A percentile compares a stretch with the other conserved stretches of the same genome.
Evolutionary conservation across 1,284 basidiomycete species (phyloP).

Genomic region (Takashimella koratensis): DNA sequence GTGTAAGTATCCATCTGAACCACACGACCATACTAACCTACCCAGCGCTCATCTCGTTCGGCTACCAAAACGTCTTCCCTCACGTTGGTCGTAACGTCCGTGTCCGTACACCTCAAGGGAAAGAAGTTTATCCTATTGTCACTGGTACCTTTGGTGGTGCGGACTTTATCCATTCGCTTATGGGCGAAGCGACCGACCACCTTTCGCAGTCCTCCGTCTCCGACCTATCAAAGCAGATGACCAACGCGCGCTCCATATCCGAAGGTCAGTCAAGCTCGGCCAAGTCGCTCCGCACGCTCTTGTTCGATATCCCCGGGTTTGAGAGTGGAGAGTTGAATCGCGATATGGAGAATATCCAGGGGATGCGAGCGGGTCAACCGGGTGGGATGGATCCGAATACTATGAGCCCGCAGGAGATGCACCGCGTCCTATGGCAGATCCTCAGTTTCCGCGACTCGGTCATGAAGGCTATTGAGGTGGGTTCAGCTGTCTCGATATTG

Average conservation of each 20-base stretch:
- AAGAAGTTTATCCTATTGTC: constrained; percentile 73
- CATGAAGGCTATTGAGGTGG: constrained; percentile 75
- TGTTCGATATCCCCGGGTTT: constrained; percentile 61
- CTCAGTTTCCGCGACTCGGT: constrained; percentile 77
- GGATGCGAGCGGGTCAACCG: constrained; percentile 58
- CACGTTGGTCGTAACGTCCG: constrained; percentile 82
- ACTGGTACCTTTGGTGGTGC: constrained; percentile 84
- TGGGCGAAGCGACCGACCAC: constrained; percentile 54
- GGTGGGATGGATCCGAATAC: constrained; percentile 65
- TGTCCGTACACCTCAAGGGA: constrained; percentile 72
- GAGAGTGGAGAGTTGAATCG: constrained; percentile 56
- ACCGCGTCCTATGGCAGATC: constrained; percentile 76
- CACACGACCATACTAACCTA: neutral
- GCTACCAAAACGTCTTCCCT: constrained; percentile 73
- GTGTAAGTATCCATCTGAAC: constrained; percentile 11
- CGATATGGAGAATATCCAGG: constrained; percentile 71
- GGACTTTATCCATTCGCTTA: constrained; percentile 73
- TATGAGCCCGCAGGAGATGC: constrained; percentile 85
- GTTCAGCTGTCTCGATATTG: neutral
- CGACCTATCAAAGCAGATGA: constrained; percentile 76
- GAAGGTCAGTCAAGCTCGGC: constrained; percentile 54
- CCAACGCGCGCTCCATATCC: constrained; percentile 54
- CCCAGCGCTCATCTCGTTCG: constrained; percentile 64
- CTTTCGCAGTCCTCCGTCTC: constrained; percentile 72
- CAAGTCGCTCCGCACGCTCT: constrained; percentile 42